A percentile compares a stretch with the other conserved stretches of the same genome.
These are phyloP conservation scores for Iris pallida DNA, from an alignment of 116 monocot genomes.

Conservation along the genomic window DNA sequence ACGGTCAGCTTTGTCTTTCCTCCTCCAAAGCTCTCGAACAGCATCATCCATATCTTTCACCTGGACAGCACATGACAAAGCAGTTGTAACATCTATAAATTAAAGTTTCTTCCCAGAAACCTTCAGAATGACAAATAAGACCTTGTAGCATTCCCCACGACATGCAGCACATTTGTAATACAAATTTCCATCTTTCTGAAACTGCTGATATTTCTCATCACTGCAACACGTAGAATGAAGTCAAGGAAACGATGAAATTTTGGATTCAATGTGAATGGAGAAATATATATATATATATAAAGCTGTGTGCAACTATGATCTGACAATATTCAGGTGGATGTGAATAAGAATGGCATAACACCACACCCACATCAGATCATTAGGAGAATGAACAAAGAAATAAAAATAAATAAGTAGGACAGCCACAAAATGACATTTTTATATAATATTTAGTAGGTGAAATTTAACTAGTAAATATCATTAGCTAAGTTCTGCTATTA, in stretches of 20 bases:
- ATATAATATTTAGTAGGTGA: too few species aligned
- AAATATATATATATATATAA: too few species aligned
- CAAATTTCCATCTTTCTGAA: slow-evolving; percentile 62
- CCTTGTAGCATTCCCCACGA: slow-evolving; percentile 82
- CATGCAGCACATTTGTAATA: slow-evolving; percentile 76
- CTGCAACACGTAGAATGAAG: slow-evolving; percentile 19
- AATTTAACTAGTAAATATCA: too few species aligned
- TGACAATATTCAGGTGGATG: too few species aligned
- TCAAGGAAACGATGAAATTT: neutral
- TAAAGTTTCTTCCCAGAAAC: neutral
- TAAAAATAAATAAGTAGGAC: too few species aligned
- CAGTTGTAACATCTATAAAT: neutral
- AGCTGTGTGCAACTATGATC: too few species aligned
- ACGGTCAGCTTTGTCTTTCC: slow-evolving; percentile 55
- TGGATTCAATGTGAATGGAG: too few species aligned
- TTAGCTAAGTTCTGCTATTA: too few species aligned
- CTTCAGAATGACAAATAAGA: slow-evolving; percentile 15
- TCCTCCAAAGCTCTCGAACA: slow-evolving; percentile 81
- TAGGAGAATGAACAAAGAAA: too few species aligned
- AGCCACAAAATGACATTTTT: too few species aligned
- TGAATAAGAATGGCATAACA: too few species aligned
- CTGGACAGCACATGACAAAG: slow-evolving; percentile 17
- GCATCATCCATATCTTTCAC: slow-evolving; percentile 77
- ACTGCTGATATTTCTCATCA: slow-evolving; percentile 82
- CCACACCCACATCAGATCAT: too few species aligned